Percentiles rank a stretch among this genome's conserved stretches.
These are phyloP conservation scores for Gaeumannomyces sp. DNA, from an alignment of 2,329 filamentous ascomycete species.

Conservation along the genomic window DNA sequence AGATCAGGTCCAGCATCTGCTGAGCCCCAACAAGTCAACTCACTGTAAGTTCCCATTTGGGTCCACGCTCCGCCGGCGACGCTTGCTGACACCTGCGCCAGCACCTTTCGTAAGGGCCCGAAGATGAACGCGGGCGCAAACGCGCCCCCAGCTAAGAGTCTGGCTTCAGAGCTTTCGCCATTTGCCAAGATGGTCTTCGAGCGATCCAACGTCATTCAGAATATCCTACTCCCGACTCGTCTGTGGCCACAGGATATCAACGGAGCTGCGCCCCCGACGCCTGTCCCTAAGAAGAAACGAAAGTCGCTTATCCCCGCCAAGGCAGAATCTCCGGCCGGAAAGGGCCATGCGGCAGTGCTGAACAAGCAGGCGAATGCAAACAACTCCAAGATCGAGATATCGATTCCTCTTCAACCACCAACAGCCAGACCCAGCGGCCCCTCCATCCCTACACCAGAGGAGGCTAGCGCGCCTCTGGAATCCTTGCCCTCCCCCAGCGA, in stretches of 20 bases:
- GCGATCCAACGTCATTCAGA: constrained; percentile 35
- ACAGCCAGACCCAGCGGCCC: constrained; percentile 4
- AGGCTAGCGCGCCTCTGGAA: neutral
- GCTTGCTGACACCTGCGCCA: neutral
- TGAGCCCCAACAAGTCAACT: constrained; percentile 66
- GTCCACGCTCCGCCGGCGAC: neutral
- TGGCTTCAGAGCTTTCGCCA: constrained; percentile 41
- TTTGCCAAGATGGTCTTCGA: constrained; percentile 44
- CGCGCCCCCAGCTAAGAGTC: constrained; percentile 22
- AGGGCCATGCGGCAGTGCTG: constrained; percentile 13
- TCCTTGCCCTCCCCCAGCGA: neutral
- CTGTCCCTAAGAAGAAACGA: constrained; percentile 22
- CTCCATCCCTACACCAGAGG: neutral
- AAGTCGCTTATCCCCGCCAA: constrained; percentile 18
- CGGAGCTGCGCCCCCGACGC: neutral
- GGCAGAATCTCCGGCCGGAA: constrained; percentile 14
- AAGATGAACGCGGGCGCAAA: constrained; percentile 15
- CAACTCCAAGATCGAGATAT: constrained; percentile 38
- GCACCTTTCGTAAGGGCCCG: constrained; percentile 9
- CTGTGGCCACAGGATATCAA: constrained; percentile 15
- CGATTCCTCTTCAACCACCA: constrained; percentile 37
- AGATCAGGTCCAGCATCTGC: constrained; percentile 66
- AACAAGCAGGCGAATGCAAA: constrained; percentile 26
- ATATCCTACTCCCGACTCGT: constrained; percentile 31
- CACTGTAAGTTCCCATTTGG: constrained; percentile 46